Conservation (phyloP, 805 yeast genomes). For the Zygoascus biomembranicola region DNA sequence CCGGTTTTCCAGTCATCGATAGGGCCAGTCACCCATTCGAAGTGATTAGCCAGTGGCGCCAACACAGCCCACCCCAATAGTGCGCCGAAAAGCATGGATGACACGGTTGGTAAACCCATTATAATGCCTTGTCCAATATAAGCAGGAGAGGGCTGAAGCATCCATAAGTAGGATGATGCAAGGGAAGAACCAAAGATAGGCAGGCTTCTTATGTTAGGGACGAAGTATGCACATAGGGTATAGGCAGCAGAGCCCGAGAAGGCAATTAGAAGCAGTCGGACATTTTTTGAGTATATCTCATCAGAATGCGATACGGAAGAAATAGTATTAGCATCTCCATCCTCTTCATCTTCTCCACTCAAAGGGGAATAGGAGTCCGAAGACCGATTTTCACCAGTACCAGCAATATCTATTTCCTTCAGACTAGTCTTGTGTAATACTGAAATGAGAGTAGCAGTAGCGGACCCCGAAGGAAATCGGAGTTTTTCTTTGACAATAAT, state of each 20-base stretch:
- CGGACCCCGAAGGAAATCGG: constrained; percentile 91
- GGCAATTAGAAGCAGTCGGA: constrained; percentile 50
- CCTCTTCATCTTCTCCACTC: constrained; percentile 5
- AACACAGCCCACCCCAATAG: constrained; percentile 85
- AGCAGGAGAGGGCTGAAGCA: constrained; percentile 93
- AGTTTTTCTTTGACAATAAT: constrained; percentile 82
- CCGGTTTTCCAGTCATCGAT: constrained; percentile 91
- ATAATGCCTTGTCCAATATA: constrained; percentile 96
- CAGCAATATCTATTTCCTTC: constrained; percentile 5
- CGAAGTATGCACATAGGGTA: constrained; percentile 61
- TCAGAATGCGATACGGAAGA: constrained; percentile 12
- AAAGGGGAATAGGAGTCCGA: constrained; percentile 16
- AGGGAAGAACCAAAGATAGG: constrained; percentile 69
- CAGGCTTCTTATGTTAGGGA: constrained; percentile 57
- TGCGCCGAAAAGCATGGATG: constrained; percentile 86
- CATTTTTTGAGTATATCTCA: constrained; percentile 38
- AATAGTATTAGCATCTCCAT: constrained; percentile 10
- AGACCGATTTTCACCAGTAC: constrained; percentile 5
- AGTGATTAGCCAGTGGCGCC: constrained; percentile 66
- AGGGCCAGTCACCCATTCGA: constrained; percentile 84
- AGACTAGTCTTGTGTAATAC: constrained; percentile 59
- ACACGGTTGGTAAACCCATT: constrained; percentile 89
- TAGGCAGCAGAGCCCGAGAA: constrained; percentile 63
- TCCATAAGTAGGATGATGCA: constrained; percentile 67
- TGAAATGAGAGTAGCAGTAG: constrained; percentile 87